Evolutionary conservation across 305 asterid genomes (phyloP).

Genomic region (Solanum hybrid): DNA sequence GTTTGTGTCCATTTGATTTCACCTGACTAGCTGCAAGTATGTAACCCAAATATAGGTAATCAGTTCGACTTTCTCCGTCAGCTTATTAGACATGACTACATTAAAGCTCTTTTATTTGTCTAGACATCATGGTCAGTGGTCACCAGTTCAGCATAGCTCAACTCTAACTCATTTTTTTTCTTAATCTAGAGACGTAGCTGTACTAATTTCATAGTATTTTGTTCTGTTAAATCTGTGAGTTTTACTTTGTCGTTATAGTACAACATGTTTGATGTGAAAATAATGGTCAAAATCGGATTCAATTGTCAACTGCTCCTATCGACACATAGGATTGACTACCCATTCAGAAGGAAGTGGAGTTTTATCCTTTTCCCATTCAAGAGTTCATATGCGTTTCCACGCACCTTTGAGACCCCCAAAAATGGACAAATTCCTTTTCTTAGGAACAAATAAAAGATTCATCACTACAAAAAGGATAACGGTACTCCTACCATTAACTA

Average conservation of each 20-base stretch:
- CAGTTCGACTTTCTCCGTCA: not conserved
- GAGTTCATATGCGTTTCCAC: not conserved
- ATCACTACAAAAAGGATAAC: not conserved
- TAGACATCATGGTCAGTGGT: not conserved
- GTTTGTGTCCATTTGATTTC: conserved; percentile 3
- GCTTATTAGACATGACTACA: not conserved
- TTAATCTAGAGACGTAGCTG: not conserved
- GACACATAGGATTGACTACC: not conserved
- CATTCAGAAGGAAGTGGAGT: not conserved
- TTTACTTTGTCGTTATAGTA: not conserved
- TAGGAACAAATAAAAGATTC: not conserved
- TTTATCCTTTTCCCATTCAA: not conserved
- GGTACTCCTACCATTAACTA: not conserved
- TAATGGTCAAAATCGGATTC: not conserved
- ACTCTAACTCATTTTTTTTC: not conserved
- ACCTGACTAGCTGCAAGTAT: not conserved
- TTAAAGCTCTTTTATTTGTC: not conserved
- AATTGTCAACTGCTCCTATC: not conserved
- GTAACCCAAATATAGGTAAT: not conserved
- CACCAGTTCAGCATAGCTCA: not conserved
- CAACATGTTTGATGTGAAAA: not conserved
- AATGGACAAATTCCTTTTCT: not conserved
- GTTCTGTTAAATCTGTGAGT: not conserved
- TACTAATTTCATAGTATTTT: not conserved
- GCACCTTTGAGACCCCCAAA: not conserved